These are phyloP conservation scores for Tylopilus sp. DNA, from an alignment of 1,284 basidiomycete genomes.

Conservation along the genomic window DNA sequence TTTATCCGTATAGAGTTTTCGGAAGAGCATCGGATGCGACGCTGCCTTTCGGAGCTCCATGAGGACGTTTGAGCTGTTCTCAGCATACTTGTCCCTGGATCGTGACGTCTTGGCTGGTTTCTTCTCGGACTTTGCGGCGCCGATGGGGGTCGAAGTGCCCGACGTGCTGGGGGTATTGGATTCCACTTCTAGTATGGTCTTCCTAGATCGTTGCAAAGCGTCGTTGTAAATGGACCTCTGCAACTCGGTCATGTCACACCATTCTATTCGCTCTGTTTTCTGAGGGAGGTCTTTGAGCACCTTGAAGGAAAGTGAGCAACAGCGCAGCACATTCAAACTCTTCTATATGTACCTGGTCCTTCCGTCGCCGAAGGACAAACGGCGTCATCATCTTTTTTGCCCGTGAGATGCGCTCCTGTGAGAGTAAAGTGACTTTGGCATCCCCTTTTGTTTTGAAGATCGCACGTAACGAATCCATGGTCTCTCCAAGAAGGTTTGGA, in stretches of 20 bases:
- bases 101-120: slow-evolving; percentile 44
- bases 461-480: slow-evolving; percentile 75
- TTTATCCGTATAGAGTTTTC: slow-evolving; percentile 78
- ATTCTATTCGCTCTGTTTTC: slow-evolving; percentile 90
- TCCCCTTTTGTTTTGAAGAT: slow-evolving; percentile 97
- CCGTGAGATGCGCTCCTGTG: slow-evolving; percentile 86
- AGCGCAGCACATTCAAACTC: background rate
- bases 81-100: slow-evolving; percentile 63
- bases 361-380: slow-evolving; percentile 93
- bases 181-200: slow-evolving; percentile 66
- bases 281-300: slow-evolving; percentile 91
- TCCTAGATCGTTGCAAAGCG: slow-evolving; percentile 79
- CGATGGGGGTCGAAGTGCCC: slow-evolving; percentile 36
- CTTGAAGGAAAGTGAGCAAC: slow-evolving; percentile 38
- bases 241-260: slow-evolving; percentile 87
- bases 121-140: slow-evolving; percentile 39
- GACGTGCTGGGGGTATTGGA: slow-evolving; percentile 33
- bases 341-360: slow-evolving; percentile 67
- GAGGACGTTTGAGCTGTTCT: slow-evolving; percentile 84
- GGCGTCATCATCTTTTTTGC: slow-evolving; percentile 99
- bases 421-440: slow-evolving; percentile 80
- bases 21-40: slow-evolving; percentile 94
- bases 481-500: slow-evolving; percentile 82
- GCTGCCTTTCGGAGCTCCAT: slow-evolving; percentile 97
- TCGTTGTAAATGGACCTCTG: slow-evolving; percentile 87